Evolutionary conservation across 2,329 filamentous ascomycete genomes (phyloP).

Genomic region (Ophiostoma piceae): DNA sequence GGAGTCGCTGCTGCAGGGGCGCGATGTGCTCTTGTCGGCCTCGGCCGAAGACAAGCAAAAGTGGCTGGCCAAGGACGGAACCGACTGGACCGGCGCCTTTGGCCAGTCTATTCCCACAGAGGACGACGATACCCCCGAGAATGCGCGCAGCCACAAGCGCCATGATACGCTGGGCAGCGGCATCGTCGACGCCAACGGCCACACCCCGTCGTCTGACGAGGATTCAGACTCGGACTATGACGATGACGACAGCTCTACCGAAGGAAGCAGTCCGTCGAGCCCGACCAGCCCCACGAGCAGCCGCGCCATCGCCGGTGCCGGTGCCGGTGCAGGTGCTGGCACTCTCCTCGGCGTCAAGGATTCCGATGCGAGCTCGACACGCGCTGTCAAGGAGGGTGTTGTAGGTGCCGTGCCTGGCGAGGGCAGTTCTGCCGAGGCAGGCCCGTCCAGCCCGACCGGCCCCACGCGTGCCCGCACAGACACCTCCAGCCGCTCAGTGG

Average conservation of each 20-base stretch:
- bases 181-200: slow-evolving; percentile 9
- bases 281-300: background rate
- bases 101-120: slow-evolving; percentile 45
- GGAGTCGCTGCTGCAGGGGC: slow-evolving; percentile 68
- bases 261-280: background rate
- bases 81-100: slow-evolving; percentile 84
- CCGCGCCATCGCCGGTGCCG: background rate
- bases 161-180: slow-evolving; percentile 9
- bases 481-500: background rate
- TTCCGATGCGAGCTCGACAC: slow-evolving; percentile 14
- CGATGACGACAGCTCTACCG: background rate
- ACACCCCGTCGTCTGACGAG: background rate
- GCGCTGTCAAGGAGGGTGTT: background rate
- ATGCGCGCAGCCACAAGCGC: slow-evolving; percentile 18
- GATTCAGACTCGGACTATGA: slow-evolving; percentile 1
- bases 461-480: background rate
- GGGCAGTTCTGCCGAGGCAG: background rate
- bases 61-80: slow-evolving; percentile 75
- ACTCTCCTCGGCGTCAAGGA: slow-evolving; percentile 11
- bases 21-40: slow-evolving; percentile 72
- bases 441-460: background rate
- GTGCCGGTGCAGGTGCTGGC: background rate
- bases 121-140: background rate
- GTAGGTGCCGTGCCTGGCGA: background rate
- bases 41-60: slow-evolving; percentile 65